Conservation (phyloP, 2,329 filamentous ascomycete genomes). For the Fusarium hainanense region DNA sequence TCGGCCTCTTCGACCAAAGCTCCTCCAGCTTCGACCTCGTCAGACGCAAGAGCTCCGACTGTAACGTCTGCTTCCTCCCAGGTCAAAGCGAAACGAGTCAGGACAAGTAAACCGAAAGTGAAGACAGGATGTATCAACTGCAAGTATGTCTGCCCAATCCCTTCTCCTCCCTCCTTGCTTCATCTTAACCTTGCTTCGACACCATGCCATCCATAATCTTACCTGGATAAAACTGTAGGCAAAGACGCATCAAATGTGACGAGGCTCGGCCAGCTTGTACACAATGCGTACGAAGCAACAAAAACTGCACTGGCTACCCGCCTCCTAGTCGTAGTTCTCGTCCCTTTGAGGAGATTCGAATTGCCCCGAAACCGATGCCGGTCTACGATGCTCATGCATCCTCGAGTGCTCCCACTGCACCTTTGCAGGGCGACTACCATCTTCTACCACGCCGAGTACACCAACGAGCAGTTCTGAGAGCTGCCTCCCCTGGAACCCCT, state of each 20-base stretch:
- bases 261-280: constrained; percentile 70
- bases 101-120: constrained; percentile 69
- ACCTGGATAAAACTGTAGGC: constrained; percentile 53
- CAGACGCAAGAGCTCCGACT: constrained; percentile 8
- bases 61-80: constrained; percentile 13
- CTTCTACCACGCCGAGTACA: constrained; percentile 50
- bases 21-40: constrained; percentile 8
- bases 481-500: constrained; percentile 40
- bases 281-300: constrained; percentile 69
- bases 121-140: constrained; percentile 75
- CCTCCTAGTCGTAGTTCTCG: constrained; percentile 62
- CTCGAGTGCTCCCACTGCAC: constrained; percentile 16
- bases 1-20: constrained; percentile 7
- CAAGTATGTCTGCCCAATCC: constrained; percentile 64
- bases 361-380: constrained; percentile 60
- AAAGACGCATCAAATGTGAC: constrained; percentile 73
- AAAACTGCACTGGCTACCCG: constrained; percentile 71
- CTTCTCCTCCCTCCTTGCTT: not conserved
- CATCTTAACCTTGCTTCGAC: constrained; percentile 16
- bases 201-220: constrained; percentile 33
- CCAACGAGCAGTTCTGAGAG: constrained; percentile 35
- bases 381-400: constrained; percentile 38
- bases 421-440: constrained; percentile 42
- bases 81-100: constrained; percentile 54
- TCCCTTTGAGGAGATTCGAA: constrained; percentile 60